Base-by-base conservation (phyloP, 1,139 yeast species). In the Geotrichum phurueaensis region DNA sequence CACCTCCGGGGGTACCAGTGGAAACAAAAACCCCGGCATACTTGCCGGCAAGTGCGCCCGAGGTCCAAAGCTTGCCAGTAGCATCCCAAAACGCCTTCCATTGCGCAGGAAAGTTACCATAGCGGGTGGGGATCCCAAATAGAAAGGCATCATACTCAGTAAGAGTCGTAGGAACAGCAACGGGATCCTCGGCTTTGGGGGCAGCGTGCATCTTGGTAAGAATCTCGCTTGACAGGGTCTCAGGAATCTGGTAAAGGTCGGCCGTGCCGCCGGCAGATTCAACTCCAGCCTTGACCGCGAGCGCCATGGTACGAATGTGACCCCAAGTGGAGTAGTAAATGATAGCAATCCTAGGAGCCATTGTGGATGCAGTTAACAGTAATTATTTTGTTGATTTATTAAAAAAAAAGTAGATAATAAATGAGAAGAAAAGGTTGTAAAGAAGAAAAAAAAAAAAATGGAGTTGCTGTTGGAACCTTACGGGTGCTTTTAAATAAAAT, bases 1-100 rank as follows among this genome's bases (percentile, higher is more conserved):
- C 89, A 74, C 91, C 91, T 73, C 91, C 91, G 70, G 83, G 84
- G 60, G 89, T 80, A 74, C 90, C 89, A 51, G 94, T 87, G 54
- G 88, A 80, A 60, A 84, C 85, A 69, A 87, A 87, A 61, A 84
- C 70, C 72, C 90, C 90, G 51, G 86, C 89, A 65, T 81, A 80
- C 76, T 87, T 87, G 70, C 89, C 91, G 69, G 80, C 76, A 63
- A 87, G 77, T 61, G 83, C 83, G 74, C 92, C 91, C 56, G 73
- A 63, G 59, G 86, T 87, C 94, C 94, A 87, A 66, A 87, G 76
- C 59, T 86, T 87, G 73, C 91, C 92, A 61, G 91, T 86, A 58
- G 81, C 75, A 69, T 86, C 92, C 84, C 89, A 84, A 80, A 85
- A 87, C 10, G 89, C 77, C 73, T 84, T 84, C 80, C 84, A 81